Percentiles rank a stretch among this genome's conserved stretches.
These are phyloP conservation scores for Lactifluus hygrophoroides DNA, from an alignment of 768 basidiomycete genomes.

Conservation along the genomic window DNA sequence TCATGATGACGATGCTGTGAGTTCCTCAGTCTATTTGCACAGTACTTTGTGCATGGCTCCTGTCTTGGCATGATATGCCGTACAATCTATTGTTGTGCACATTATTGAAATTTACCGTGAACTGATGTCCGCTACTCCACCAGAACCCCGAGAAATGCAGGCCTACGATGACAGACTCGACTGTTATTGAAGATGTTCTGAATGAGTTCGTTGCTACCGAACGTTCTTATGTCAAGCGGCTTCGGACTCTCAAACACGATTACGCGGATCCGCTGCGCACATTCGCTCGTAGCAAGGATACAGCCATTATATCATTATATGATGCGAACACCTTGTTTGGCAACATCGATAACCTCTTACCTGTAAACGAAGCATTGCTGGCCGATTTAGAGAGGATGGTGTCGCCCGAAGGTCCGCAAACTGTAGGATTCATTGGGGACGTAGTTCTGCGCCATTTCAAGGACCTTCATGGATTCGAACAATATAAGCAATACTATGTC, in stretches of 20 bases:
- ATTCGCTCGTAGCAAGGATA: conserved; percentile 78
- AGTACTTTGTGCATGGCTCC: background rate
- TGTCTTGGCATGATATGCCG: background rate
- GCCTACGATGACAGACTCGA: conserved; percentile 54
- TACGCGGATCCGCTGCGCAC: conserved; percentile 88
- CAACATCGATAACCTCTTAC: conserved; percentile 83
- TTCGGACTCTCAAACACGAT: conserved; percentile 73
- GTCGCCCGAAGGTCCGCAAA: conserved; percentile 45
- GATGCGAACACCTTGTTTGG: conserved; percentile 92
- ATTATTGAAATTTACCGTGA: background rate
- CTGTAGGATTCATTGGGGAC: conserved; percentile 68
- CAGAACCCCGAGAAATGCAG: conserved; percentile 30
- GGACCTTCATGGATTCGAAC: conserved; percentile 75
- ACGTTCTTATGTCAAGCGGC: conserved; percentile 75
- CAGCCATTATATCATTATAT: conserved; percentile 79
- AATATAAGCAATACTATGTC: conserved; percentile 84
- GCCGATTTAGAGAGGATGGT: conserved; percentile 75
- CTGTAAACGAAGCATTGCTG: conserved; percentile 85
- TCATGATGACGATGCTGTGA: conserved; percentile 22
- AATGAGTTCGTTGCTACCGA: conserved; percentile 88
- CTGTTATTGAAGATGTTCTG: conserved; percentile 63
- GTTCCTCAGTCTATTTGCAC: conserved; percentile 4
- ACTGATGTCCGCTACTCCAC: background rate
- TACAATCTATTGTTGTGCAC: background rate
- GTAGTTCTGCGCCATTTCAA: conserved; percentile 84